phyloP scores from a whole-genome alignment of 306 rosid genomes.

The Vicia villosa region DNA sequence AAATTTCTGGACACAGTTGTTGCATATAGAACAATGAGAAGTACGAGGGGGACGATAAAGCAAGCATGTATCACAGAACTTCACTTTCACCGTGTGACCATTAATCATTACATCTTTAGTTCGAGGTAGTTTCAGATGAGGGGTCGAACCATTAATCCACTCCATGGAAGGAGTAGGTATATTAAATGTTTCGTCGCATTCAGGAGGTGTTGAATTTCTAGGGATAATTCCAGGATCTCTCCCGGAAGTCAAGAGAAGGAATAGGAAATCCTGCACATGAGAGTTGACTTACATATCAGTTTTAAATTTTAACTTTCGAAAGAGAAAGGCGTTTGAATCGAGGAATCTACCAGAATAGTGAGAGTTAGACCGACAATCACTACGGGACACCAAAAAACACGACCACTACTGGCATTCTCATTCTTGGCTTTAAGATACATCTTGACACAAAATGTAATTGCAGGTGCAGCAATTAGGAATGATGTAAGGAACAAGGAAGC shows the following conservation, averaged over 20 bases:
- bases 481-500: slow-evolving; percentile 72
- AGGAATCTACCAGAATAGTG: slow-evolving; percentile 68
- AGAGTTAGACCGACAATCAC: slow-evolving; percentile 55
- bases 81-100: slow-evolving; percentile 82
- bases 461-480: slow-evolving; percentile 70
- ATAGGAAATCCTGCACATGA: slow-evolving; percentile 74
- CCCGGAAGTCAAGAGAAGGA: slow-evolving; percentile 80
- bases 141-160: slow-evolving; percentile 85
- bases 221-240: slow-evolving; percentile 98
- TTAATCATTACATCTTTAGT: slow-evolving; percentile 74
- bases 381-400: slow-evolving; percentile 54
- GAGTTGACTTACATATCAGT: slow-evolving; percentile 41
- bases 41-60: slow-evolving; percentile 96
- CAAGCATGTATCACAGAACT: slow-evolving; percentile 95
- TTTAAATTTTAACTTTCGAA: slow-evolving; percentile 26
- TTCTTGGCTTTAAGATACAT: slow-evolving; percentile 45
- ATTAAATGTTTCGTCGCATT: slow-evolving; percentile 63
- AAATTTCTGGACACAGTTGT: slow-evolving; percentile 93
- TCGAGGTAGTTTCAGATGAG: slow-evolving; percentile 85
- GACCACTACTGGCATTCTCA: not conserved
- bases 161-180: slow-evolving; percentile 91
- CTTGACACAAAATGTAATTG: slow-evolving; percentile 71
- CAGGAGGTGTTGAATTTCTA: slow-evolving; percentile 80
- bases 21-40: slow-evolving; percentile 98
- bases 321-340: slow-evolving; percentile 19